Base-by-base conservation (phyloP, 1,139 yeast genomes). In the Kodamaea alishanica region DNA sequence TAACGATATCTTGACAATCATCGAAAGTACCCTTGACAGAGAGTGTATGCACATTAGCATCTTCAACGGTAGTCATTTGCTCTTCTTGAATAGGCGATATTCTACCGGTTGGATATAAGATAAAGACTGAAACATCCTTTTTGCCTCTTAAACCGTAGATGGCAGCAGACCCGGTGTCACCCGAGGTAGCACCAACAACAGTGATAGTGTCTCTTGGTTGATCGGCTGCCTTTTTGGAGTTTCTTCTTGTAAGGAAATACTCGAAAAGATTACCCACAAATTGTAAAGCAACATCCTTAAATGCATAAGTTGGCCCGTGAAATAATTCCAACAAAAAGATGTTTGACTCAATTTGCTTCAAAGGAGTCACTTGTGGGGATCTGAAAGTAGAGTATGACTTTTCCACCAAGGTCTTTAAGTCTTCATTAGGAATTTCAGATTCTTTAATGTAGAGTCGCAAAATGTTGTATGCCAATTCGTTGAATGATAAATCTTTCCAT, bases 241-340 rank as follows among this genome's bases (percentile, higher is more conserved):
- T 92, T 53, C 79, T 77, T 64, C 96, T 83, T 43, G 76, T 72
- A 56, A 92, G 72, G 65, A 92, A 94, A 65, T 78, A 92, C 64
- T 92, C 98, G 61, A 92, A 92, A 51, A 92, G 73, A 68, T 92
- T 92, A 51, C 99, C 99, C 30, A 92, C 95, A 63, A 92, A 90
- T 63, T 92, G 99, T 56, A 92, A 75, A 4, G 99, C 99, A 48
- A 92, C 98, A 61, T 92, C 99, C 65, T 92, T 92, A 73, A 92
- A 92, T 8, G 99, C 99, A 58, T 92, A 92, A 4, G 99, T 92
- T 47, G 99, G 99, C 30, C 99, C 99, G 57, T 92, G 99, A 80
- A 92, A 92, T 45, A 92, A 73, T 65, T 92, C 99, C 56, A 92
- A 74, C 44, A 92, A 69, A 60, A 87, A 84, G 45, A 92, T 70